Evolutionary conservation across 202 grass and related monocot species (phyloP).

Genomic region (Hordeum pubiflorum): DNA sequence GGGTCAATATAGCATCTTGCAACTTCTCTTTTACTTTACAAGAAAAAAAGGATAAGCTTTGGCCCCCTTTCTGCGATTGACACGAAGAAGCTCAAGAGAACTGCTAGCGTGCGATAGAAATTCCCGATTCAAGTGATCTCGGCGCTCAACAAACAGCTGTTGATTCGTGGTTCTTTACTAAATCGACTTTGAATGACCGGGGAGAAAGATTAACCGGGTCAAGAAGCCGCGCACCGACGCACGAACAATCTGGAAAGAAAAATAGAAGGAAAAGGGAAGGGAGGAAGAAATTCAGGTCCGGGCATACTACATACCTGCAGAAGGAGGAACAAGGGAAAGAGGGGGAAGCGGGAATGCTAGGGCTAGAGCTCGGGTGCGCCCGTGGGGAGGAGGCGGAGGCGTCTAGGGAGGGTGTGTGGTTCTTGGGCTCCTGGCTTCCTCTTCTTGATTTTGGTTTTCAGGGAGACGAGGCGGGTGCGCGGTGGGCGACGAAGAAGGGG

Average conservation of each 20-base stretch:
- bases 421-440: neutral
- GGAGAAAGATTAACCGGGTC: neutral
- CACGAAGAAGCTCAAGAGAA: neutral
- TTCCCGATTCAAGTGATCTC: neutral
- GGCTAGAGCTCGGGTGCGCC: neutral
- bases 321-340: neutral
- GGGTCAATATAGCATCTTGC: neutral
- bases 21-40: neutral
- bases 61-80: neutral
- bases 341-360: neutral
- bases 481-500: neutral
- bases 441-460: neutral
- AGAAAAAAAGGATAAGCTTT: neutral
- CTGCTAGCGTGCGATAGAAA: neutral
- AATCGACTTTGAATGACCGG: neutral
- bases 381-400: neutral
- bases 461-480: neutral
- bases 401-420: neutral
- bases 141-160: neutral
- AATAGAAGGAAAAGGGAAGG: neutral
- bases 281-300: neutral
- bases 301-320: neutral
- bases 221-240: neutral
- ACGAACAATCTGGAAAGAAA: neutral
- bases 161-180: neutral